Evolutionary conservation across 1,139 yeast genomes (phyloP), one percentile per base, ranked within the genome.

Genomic region (Candida tetrigidarum): DNA sequence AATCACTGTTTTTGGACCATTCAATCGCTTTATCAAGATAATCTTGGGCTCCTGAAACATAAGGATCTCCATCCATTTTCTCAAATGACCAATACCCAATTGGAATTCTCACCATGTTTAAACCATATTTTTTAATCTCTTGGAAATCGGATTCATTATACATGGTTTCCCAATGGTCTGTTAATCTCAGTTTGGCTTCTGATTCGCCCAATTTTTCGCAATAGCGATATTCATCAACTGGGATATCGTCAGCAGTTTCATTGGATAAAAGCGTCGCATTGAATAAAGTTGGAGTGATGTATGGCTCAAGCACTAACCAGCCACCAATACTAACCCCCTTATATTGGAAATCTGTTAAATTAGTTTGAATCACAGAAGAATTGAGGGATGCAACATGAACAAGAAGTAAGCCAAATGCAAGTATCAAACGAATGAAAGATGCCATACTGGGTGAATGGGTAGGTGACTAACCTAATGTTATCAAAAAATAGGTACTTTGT

Each of bases 21-120:
- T 59, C 69, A 30, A 83, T 63, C 2, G 86, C 83, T 48, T 67
- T 59, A 45, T 81, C 81, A 42, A 83, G 59, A 55, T 80, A 82
- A 1, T 63, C 64, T 46, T 71, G 76, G 43, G 82, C 86, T 12
- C 84, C 84, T 37, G 66, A 65, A 6, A 82, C 82, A 50, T 81
- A 83, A 1, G 87, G 86, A 58, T 83, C 88, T 19, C 59, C 62
- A 25, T 67, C 68, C 28, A 74, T 56, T 25, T 58, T 57, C 48
- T 70, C 67, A 63, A 83, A 82, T 3, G 87, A 83, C 88, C 88
- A 83, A 59, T 83, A 83, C 2, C 89, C 88, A 35, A 83, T 69
- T 4, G 89, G 89, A 22, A 83, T 71, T 48, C 89, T 67, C 11
- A 83, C 86, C 67, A 81, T 67, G 54, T 83, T 83, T 50, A 83